phyloP scores from a whole-genome alignment of 2,329 filamentous ascomycete genomes.

The Aspergillus ruber region DNA sequence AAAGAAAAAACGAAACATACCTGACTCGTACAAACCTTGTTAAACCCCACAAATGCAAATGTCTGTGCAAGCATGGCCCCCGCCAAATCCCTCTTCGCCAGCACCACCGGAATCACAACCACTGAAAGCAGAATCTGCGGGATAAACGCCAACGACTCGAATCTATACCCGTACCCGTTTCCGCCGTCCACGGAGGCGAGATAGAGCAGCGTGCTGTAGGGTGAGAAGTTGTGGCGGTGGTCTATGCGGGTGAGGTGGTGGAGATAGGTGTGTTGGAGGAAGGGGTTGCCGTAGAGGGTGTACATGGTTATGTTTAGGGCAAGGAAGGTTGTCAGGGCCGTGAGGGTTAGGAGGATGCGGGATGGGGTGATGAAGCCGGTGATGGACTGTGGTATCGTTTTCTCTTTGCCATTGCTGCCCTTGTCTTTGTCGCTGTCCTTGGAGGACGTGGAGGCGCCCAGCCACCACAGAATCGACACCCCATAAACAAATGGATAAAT shows the following conservation, averaged over 20 bases:
- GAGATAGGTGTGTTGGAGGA: slow-evolving; percentile 83
- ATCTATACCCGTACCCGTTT: slow-evolving; percentile 29
- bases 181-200: slow-evolving; percentile 72
- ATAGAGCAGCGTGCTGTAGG: slow-evolving; percentile 89
- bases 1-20: slow-evolving; percentile 43
- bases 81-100: slow-evolving; percentile 76
- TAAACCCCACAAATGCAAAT: slow-evolving; percentile 94
- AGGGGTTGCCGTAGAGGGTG: slow-evolving; percentile 66
- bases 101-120: slow-evolving; percentile 63
- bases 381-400: slow-evolving; percentile 10
- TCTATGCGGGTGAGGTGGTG: slow-evolving; percentile 91
- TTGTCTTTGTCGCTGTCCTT: slow-evolving; percentile 1
- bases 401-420: not conserved
- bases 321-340: slow-evolving; percentile 67
- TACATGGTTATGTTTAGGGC: slow-evolving; percentile 75
- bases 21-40: slow-evolving; percentile 98
- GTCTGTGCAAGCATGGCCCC: slow-evolving; percentile 89
- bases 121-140: slow-evolving; percentile 80
- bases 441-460: slow-evolving; percentile 16
- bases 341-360: slow-evolving; percentile 37
- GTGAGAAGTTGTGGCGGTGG: slow-evolving; percentile 96
- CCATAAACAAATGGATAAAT: slow-evolving; percentile 98
- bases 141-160: slow-evolving; percentile 80
- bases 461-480: slow-evolving; percentile 44
- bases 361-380: slow-evolving; percentile 33